Conservation (phyloP, 2,329 filamentous ascomycete species). For the Cordyceps cicadae region DNA sequence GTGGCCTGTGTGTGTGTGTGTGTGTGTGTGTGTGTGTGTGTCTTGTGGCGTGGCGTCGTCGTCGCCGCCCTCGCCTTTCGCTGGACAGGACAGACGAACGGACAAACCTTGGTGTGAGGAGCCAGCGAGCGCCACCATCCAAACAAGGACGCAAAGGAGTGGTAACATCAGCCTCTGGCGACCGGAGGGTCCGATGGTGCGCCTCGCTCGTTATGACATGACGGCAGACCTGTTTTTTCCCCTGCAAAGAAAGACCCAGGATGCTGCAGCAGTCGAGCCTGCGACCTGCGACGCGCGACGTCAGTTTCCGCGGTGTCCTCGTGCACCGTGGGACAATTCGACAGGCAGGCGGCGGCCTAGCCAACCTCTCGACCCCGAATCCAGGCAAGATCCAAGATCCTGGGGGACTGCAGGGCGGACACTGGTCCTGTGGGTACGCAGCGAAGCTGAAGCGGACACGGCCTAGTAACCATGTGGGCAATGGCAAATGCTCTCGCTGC, state of each 20-base stretch:
- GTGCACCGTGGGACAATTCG: not conserved
- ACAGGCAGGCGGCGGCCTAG: no score
- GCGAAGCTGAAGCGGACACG: constrained; percentile 1
- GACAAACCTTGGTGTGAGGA: not conserved
- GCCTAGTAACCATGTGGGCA: constrained; percentile 1
- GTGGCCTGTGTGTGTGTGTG: not conserved
- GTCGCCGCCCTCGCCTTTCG: not conserved
- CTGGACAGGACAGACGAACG: not conserved
- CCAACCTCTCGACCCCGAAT: not conserved
- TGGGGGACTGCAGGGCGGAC: not conserved
- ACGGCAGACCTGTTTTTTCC: not conserved
- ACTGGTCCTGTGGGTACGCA: not conserved
- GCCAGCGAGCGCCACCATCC: constrained; percentile 1
- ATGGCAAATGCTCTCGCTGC: not conserved
- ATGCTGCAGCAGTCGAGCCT: not conserved
- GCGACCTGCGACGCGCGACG: not conserved
- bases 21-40: not conserved
- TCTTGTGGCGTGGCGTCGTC: constrained; percentile 3
- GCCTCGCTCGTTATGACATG: constrained; percentile 7
- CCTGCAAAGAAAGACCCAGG: not conserved
- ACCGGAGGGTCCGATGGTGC: constrained; percentile 4
- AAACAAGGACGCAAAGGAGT: not conserved
- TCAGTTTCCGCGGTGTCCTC: no score
- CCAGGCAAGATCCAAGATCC: constrained; percentile 6
- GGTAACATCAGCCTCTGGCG: not conserved